Evolutionary conservation across 2,329 filamentous ascomycete genomes (phyloP), one percentile per base, ranked within the genome.

Genomic region (Didymella sp.): DNA sequence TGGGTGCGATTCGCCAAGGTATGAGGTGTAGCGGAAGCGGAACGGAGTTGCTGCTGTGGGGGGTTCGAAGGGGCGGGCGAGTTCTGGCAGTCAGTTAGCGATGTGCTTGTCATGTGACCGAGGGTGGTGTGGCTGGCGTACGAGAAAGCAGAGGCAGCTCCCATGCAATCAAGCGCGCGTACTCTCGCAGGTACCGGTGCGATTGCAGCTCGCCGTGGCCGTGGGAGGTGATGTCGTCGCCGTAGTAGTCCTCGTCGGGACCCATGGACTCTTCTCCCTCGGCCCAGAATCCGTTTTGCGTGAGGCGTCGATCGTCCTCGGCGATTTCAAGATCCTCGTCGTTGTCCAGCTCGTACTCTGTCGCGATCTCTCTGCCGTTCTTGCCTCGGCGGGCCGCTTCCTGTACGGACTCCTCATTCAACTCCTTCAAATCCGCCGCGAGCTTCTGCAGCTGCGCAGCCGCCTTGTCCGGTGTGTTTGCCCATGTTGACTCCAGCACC

Each of bases 1-100:
- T 0, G 95, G 94, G 79, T 99, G 96, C 53, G 85, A 82, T 78
- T 98, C 95, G 69, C 94, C 94, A 84, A 99, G 89, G 79, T 98
- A 98, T 33, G 89, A 93, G 15, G 95, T 99, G 81, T 96, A 97
- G 70, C 95, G 89, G 87, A 97, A 99, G 69, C 94, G 89, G 56
- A 99, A 86, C 42, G 92, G 54, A 2, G 48, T 52, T 15, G 43
- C n/a, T 11, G 49, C 43, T 9, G 54, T 52, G 25, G 54, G 54
- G 28, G 54, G 54, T 59, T 83, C 79, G 75, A 96, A 98, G 17
- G 91, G 89, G 77, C 91, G 91, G 52, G 91, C 89, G 61, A 95
- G 85, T 74, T 94, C 91, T 96, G 71, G 9, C 2, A 1, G 31
- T 2, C 3, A 8, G 6, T 38, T 6, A 38, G 35, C 17, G 5